Percentiles rank a stretch among this genome's conserved stretches.
Evolutionary conservation across 2,329 filamentous ascomycete species (phyloP).

Genomic region (Neopestalotiopsis sp.): DNA sequence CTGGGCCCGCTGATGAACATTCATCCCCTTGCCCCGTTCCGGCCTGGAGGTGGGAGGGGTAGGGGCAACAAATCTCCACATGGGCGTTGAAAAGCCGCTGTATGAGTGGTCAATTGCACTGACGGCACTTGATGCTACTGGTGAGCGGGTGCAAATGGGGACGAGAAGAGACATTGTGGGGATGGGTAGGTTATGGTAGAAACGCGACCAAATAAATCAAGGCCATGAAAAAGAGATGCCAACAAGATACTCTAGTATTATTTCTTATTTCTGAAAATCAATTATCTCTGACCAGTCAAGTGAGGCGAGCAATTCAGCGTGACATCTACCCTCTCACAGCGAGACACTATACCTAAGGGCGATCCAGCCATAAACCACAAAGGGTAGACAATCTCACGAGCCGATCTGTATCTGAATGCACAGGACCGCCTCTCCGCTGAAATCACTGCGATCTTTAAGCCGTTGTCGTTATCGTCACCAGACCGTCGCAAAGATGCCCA

Average conservation of each 20-base stretch:
- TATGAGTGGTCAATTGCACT: not conserved
- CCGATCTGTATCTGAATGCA: slow-evolving; percentile 7
- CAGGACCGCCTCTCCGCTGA: slow-evolving; percentile 9
- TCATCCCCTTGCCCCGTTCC: slow-evolving; percentile 10
- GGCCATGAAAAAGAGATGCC: not conserved
- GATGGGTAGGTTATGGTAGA: not conserved
- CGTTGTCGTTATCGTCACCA: slow-evolving; percentile 22
- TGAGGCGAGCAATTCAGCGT: not conserved
- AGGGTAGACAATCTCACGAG: not conserved
- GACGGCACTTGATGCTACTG: not conserved
- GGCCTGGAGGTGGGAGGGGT: slow-evolving; percentile 14
- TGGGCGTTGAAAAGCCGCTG: not conserved
- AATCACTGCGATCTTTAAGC: slow-evolving; percentile 10
- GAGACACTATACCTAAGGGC: not conserved
- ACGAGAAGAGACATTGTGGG: slow-evolving; percentile 2
- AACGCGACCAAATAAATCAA: not conserved
- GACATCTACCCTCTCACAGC: not conserved
- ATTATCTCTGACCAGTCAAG: not conserved
- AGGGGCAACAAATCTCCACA: slow-evolving; percentile 8
- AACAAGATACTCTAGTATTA: not conserved
- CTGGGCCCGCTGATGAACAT: slow-evolving; percentile 11
- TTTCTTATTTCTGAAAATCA: not conserved
- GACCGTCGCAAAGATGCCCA: slow-evolving; percentile 63
- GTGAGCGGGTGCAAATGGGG: no score
- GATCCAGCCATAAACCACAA: not conserved